Evolutionary conservation across 2,329 filamentous ascomycete species (phyloP).

Genomic region (Phoma sp.): DNA sequence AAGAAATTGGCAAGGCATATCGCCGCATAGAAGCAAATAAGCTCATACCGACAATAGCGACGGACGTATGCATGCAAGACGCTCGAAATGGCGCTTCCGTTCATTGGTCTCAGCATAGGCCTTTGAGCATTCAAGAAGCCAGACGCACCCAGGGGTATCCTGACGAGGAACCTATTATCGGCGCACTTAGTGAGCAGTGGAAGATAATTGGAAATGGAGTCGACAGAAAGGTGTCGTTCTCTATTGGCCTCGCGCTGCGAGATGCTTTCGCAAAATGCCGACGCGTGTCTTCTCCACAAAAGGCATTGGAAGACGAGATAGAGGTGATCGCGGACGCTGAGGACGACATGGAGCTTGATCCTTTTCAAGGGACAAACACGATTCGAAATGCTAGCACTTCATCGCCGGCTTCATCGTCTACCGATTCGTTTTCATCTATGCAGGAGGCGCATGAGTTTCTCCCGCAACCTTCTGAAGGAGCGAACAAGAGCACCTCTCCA

Average conservation of each 20-base stretch:
- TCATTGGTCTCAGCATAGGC: constrained; percentile 71
- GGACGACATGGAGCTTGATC: not conserved
- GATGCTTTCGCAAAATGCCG: not conserved
- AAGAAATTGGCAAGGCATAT: constrained; percentile 49
- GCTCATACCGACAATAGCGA: constrained; percentile 69
- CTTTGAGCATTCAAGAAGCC: constrained; percentile 69
- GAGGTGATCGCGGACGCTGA: not conserved
- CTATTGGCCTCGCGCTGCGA: constrained; percentile 61
- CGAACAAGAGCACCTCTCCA: no score
- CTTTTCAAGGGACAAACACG: not conserved
- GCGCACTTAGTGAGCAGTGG: constrained; percentile 61
- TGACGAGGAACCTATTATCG: constrained; percentile 73
- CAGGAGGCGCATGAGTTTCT: not conserved
- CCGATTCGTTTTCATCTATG: not conserved
- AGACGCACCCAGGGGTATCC: constrained; percentile 72
- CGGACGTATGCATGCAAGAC: constrained; percentile 59
- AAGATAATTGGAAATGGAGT: constrained; percentile 79
- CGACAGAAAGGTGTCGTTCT: constrained; percentile 69
- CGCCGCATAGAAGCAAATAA: constrained; percentile 58
- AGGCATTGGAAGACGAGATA: not conserved
- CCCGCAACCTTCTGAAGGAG: no score
- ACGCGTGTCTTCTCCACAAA: not conserved
- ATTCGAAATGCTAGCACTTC: not conserved
- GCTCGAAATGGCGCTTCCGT: constrained; percentile 60
- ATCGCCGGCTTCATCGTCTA: not conserved